These are phyloP conservation scores for Erysimum cheiri DNA, from an alignment of 441 rosid species.

Conservation along the genomic window DNA sequence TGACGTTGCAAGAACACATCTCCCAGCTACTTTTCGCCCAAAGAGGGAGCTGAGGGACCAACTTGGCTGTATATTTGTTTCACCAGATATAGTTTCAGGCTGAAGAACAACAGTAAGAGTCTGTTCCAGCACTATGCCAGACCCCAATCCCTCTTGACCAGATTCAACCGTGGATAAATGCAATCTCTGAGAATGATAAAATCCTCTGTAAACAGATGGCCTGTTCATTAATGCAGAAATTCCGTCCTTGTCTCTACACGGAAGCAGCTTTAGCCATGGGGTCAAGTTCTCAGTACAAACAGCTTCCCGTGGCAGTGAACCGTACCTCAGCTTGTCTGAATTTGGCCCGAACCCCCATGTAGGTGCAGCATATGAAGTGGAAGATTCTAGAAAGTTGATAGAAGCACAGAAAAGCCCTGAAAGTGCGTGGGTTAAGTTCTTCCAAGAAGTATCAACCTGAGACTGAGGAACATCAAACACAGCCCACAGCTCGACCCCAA, in stretches of 20 bases:
- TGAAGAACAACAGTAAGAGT: conserved; percentile 84
- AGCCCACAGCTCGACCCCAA: conserved; percentile 98
- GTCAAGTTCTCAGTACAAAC: conserved; percentile 98
- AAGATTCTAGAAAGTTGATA: conserved; percentile 86
- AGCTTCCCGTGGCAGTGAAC: conserved; percentile 95
- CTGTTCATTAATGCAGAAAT: conserved; percentile 81
- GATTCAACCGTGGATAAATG: conserved; percentile 53
- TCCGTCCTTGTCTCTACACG: conserved; percentile 96
- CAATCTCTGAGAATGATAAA: conserved; percentile 93
- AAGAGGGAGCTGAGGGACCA: conserved; percentile 88
- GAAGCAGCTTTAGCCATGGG: conserved; percentile 97
- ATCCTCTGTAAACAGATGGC: conserved; percentile 84
- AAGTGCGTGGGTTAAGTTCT: conserved; percentile 84
- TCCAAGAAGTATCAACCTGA: conserved; percentile 85
- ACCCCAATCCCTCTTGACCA: conserved; percentile 45
- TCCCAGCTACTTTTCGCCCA: conserved; percentile 71
- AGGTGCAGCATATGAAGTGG: conserved; percentile 82
- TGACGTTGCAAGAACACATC: conserved; percentile 75
- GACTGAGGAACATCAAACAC: conserved; percentile 82
- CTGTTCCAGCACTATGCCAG: conserved; percentile 76
- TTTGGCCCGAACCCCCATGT: conserved; percentile 75
- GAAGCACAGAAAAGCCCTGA: conserved; percentile 99
- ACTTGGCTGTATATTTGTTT: conserved; percentile 64
- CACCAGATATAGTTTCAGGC: conserved; percentile 54
- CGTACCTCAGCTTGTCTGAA: conserved; percentile 75